A percentile compares a stretch with the other conserved stretches of the same genome.
phyloP scores from a whole-genome alignment of 2,329 filamentous ascomycete species.

The Ophiognomonia clavigignenti-juglandacearum region DNA sequence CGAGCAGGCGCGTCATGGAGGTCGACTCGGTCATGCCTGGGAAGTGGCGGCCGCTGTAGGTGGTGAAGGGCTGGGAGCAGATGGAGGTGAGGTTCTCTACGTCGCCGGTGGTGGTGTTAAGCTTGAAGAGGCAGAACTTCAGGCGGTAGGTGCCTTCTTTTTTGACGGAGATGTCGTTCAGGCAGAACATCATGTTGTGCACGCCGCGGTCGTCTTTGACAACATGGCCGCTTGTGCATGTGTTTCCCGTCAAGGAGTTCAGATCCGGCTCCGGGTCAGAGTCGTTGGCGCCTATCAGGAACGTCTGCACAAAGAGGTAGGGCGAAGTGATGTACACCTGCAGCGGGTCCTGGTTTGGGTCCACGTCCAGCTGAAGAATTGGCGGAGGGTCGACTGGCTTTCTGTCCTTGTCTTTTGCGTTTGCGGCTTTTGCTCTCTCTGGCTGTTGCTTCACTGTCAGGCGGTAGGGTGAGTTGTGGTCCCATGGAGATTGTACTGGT shows the following conservation, averaged over 20 bases:
- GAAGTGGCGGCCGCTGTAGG: slow-evolving; percentile 62
- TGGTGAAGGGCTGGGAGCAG: slow-evolving; percentile 65
- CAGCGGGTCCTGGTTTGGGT: slow-evolving; percentile 38
- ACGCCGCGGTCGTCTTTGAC: slow-evolving; percentile 30
- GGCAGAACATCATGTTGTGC: slow-evolving; percentile 17
- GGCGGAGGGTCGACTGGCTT: slow-evolving; percentile 88
- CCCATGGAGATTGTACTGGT: slow-evolving; percentile 5
- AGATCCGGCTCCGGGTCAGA: slow-evolving; percentile 15
- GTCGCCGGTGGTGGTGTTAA: slow-evolving; percentile 29
- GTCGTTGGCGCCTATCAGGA: slow-evolving; percentile 9
- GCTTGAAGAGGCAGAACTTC: slow-evolving; percentile 73
- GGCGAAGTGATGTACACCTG: slow-evolving; percentile 48
- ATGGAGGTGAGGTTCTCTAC: slow-evolving; percentile 28
- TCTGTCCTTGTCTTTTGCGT: slow-evolving; percentile 49
- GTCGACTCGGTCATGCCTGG: slow-evolving; percentile 79
- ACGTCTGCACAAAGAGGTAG: slow-evolving; percentile 26
- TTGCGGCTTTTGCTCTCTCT: slow-evolving; percentile 16
- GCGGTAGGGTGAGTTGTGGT: slow-evolving; percentile 12
- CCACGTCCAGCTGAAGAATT: slow-evolving; percentile 65
- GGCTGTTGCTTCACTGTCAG: slow-evolving; percentile 16
- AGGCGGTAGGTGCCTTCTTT: slow-evolving; percentile 68
- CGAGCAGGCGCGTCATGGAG: slow-evolving; percentile 73
- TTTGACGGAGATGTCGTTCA: slow-evolving; percentile 73
- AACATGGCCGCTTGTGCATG: slow-evolving; percentile 41
- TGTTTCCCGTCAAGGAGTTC: slow-evolving; percentile 16